Percentiles rank a stretch among this genome's conserved stretches.
Evolutionary conservation across 2,329 filamentous ascomycete species (phyloP).

Genomic region (Xylariaceae sp.): DNA sequence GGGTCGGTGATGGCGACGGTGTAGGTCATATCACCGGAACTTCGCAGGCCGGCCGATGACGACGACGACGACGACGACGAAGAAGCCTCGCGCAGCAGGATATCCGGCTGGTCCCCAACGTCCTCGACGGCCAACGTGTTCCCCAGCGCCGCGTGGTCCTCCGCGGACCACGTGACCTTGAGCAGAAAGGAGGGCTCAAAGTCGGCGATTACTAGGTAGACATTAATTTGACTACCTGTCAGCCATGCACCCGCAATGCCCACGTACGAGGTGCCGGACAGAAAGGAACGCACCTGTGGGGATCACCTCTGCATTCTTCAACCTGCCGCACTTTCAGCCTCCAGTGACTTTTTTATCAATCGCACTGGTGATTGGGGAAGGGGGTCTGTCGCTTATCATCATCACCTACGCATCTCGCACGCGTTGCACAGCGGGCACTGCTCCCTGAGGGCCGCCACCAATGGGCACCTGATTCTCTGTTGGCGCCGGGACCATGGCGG

Average conservation of each 20-base stretch:
- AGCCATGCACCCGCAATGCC: background rate
- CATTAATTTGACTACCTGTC: background rate
- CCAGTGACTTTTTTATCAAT: background rate
- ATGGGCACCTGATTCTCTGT: no score
- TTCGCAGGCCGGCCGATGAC: no score
- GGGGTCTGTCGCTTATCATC: no score
- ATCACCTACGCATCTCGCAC: no score
- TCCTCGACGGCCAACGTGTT: constrained; percentile 36
- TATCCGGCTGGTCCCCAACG: constrained; percentile 26
- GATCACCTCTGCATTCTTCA: constrained; percentile 24
- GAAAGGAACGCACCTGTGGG: constrained; percentile 21
- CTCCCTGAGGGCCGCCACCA: no score
- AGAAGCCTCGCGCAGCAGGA: constrained; percentile 20
- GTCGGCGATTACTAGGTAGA: constrained; percentile 42
- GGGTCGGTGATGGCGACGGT: constrained; percentile 33
- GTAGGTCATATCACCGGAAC: constrained; percentile 16
- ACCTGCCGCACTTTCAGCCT: constrained; percentile 11
- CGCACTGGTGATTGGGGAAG: no score
- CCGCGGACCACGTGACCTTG: constrained; percentile 36
- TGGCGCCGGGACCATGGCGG: no score
- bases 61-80: no score
- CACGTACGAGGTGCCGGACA: constrained; percentile 15
- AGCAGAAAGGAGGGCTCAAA: constrained; percentile 49
- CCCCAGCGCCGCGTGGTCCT: constrained; percentile 40
- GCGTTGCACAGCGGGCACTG: no score